These are phyloP conservation scores for Aciculosporium take DNA, from an alignment of 2,329 filamentous ascomycete genomes.

Conservation along the genomic window DNA sequence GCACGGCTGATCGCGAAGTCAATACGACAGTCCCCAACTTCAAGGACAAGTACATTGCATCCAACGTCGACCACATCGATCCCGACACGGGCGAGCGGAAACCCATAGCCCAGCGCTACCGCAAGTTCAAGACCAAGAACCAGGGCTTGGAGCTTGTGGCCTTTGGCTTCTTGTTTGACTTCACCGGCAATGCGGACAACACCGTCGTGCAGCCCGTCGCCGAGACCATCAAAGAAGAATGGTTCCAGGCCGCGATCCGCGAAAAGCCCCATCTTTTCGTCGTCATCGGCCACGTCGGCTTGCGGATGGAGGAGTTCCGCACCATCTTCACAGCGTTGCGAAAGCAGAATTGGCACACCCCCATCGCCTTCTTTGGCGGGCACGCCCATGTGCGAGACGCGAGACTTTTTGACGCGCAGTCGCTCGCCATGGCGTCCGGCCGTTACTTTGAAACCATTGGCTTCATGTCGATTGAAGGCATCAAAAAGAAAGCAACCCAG, in stretches of 20 bases:
- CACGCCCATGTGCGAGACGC: constrained; percentile 84
- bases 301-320: constrained; percentile 67
- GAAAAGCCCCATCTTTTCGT: constrained; percentile 80
- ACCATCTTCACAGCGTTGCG: constrained; percentile 68
- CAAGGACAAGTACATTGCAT: constrained; percentile 67
- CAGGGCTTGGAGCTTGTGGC: constrained; percentile 71
- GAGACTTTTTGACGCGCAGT: constrained; percentile 60
- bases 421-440: constrained; percentile 72
- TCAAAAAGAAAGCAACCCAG: constrained; percentile 22
- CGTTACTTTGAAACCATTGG: constrained; percentile 92
- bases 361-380: constrained; percentile 84
- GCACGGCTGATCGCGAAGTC: constrained; percentile 66
- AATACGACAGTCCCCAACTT: constrained; percentile 72
- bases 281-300: constrained; percentile 71
- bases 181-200: constrained; percentile 81
- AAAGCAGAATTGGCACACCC: constrained; percentile 59
- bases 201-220: constrained; percentile 69
- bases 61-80: constrained; percentile 80
- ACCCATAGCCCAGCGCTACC: constrained; percentile 68
- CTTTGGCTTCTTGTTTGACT: constrained; percentile 92
- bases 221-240: constrained; percentile 66
- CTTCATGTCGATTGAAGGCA: constrained; percentile 72
- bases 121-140: constrained; percentile 84
- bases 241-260: constrained; percentile 79
- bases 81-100: constrained; percentile 54